These are phyloP conservation scores for Phytophthora fragariae DNA, from an alignment of 352 stramenopile genomes.

Conservation along the genomic window DNA sequence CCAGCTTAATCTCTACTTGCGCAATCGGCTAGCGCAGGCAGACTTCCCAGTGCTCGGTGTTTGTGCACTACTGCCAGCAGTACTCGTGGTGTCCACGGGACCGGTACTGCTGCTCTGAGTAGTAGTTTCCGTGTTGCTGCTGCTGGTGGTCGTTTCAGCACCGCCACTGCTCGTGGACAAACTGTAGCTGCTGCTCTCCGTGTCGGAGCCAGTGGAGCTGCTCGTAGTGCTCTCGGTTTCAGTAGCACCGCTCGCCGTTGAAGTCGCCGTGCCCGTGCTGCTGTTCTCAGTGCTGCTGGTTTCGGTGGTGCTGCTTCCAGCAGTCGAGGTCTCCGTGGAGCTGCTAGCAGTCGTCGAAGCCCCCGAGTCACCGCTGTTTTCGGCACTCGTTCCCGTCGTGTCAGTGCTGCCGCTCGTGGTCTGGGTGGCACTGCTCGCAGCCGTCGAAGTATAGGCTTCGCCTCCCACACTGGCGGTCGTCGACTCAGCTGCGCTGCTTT, in stretches of 20 bases:
- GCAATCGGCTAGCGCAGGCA: constrained; percentile 17
- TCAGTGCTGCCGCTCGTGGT: constrained; percentile 5
- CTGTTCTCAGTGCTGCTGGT: neutral
- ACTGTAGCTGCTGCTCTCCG: constrained; percentile 4
- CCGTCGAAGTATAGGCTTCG: constrained; percentile 10
- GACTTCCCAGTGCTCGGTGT: constrained; percentile 11
- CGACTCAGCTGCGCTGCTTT: neutral
- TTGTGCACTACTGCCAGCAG: constrained; percentile 3
- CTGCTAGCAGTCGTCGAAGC: constrained; percentile 8
- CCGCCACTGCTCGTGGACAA: neutral
- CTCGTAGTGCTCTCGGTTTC: neutral
- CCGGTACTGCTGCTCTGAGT: constrained; percentile 11
- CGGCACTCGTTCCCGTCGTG: neutral
- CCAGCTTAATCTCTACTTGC: constrained; percentile 15
- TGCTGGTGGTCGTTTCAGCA: constrained; percentile 1
- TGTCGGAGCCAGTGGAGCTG: neutral
- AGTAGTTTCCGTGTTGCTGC: neutral
- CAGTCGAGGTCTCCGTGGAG: neutral
- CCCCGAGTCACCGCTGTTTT: neutral
- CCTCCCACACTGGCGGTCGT: constrained; percentile 15
- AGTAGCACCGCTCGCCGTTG: neutral
- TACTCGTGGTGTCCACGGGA: constrained; percentile 6
- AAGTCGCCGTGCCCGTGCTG: neutral
- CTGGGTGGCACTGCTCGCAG: constrained; percentile 7
- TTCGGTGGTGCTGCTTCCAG: neutral